Evolutionary conservation across 176 grass and related monocot genomes (phyloP), one percentile per base, ranked within the genome.

Genomic region (Oryza brachyantha): DNA sequence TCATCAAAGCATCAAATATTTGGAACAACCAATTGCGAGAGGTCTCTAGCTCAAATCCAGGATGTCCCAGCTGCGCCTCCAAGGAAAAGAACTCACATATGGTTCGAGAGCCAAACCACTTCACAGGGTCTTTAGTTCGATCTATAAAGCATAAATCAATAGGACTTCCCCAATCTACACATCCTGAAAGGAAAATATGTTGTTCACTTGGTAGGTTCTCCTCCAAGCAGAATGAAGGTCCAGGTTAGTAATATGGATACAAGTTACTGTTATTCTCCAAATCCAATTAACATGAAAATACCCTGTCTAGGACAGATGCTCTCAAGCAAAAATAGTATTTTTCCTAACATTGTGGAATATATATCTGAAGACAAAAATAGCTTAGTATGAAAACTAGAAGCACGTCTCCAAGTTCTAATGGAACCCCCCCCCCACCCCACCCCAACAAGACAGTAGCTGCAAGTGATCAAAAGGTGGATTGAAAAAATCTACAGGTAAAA

Each of bases 401-500:
- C 10, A 16, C 50, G 22, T 22, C n/a, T 22, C 50, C 50, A 55
- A 22, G 2, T 19, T 55, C 22, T 55, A 19, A 9, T 3, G 22
- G 8, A 21, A 0, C 8, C 7, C 9, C 21, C 42, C 7, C 7
- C 50, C 3, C 21, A 2, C 7, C 7, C 5, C n/a, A 7, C 22
- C n/a, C 6, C 21, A 55, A 21, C 21, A 55, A 75, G 58, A 14
- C 37, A 22, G 22, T 55, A 26, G 63, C 29, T 2, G 29, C 10
- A 66, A 22, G 73, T 13, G n/a, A 8, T 48, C 14, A 68, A 79
- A 38, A 68, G 3, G 29, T 75, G 35, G 64, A 66, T 28, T 55
- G 63, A 39, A 54, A n/a, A 13, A 87, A 90, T 58, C 24, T 75
- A 73, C 61, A 39, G 69, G 60, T 65, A n/a, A n/a, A n/a, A n/a